Percentiles rank a stretch among this genome's conserved stretches.
phyloP scores from a whole-genome alignment of 2,329 filamentous ascomycete genomes.

The Leptographium wingfieldii region DNA sequence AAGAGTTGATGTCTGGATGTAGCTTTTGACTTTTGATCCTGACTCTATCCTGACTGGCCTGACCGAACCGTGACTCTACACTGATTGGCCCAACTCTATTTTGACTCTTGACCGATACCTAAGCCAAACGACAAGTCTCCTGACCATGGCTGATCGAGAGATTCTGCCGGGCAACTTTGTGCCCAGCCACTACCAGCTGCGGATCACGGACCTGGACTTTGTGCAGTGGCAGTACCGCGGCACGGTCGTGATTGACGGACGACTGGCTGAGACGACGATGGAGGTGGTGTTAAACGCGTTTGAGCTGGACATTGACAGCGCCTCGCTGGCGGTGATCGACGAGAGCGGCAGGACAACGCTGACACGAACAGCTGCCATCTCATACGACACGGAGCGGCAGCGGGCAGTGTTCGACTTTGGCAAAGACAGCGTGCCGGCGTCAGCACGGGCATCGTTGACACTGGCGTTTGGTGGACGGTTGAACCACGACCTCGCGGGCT shows the following conservation, averaged over 20 bases:
- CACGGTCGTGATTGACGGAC: conserved; percentile 61
- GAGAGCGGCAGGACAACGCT: conserved; percentile 34
- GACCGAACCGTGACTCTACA: too few species aligned
- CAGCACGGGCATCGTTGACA: conserved; percentile 43
- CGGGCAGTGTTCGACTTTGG: conserved; percentile 66
- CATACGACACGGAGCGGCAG: conserved; percentile 74
- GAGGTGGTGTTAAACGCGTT: conserved; percentile 76
- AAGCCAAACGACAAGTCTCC: not conserved
- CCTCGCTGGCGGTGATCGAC: conserved; percentile 39
- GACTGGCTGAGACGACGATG: conserved; percentile 58
- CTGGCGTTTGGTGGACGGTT: conserved; percentile 59
- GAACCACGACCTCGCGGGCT: conserved; percentile 94
- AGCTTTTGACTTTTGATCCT: too few species aligned
- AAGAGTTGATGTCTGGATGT: not conserved
- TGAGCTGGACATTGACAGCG: conserved; percentile 62
- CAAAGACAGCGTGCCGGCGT: conserved; percentile 31
- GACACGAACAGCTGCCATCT: conserved; percentile 42
- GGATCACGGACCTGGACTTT: conserved; percentile 72
- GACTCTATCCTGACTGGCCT: too few species aligned
- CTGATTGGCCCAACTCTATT: too few species aligned
- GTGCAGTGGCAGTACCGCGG: conserved; percentile 66
- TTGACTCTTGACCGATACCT: too few species aligned
- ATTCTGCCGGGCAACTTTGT: conserved; percentile 55
- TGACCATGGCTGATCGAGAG: conserved; percentile 45
- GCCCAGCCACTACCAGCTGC: conserved; percentile 75